Percentiles rank a stretch among this genome's conserved stretches.
These are phyloP conservation scores for Stephania yunnanensis DNA, from an alignment of 164 flowering plant genomes.

Conservation along the genomic window DNA sequence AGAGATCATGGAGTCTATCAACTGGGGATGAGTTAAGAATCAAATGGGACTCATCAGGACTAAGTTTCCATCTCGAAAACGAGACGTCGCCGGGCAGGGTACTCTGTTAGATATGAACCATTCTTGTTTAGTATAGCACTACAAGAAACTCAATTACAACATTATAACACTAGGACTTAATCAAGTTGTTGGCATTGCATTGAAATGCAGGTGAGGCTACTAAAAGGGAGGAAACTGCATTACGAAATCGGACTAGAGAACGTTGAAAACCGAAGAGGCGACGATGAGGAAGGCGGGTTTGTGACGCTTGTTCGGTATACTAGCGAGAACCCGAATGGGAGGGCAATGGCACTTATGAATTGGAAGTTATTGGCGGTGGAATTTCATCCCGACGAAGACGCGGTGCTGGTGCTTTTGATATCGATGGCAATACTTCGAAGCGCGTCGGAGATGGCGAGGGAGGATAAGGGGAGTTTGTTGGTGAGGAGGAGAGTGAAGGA, in stretches of 20 bases:
- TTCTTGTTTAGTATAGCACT: background rate
- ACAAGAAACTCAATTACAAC: too few species aligned
- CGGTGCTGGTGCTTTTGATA: slow-evolving; percentile 55
- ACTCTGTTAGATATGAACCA: background rate
- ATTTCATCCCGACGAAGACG: slow-evolving; percentile 82
- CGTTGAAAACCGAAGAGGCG: slow-evolving; percentile 25
- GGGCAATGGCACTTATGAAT: slow-evolving; percentile 78
- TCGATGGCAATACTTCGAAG: slow-evolving; percentile 64
- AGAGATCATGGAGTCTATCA: slow-evolving; percentile 67
- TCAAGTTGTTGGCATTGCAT: slow-evolving; percentile 20
- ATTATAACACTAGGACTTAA: too few species aligned
- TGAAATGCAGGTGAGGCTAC: slow-evolving; percentile 51
- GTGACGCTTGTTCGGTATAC: slow-evolving; percentile 66
- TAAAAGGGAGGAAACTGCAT: slow-evolving; percentile 69
- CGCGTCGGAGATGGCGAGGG: slow-evolving; percentile 51
- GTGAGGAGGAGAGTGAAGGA: slow-evolving; percentile 68
- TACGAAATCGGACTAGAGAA: slow-evolving; percentile 26
- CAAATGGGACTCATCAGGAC: slow-evolving; percentile 36
- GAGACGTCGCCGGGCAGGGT: slow-evolving; percentile 15
- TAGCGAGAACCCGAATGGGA: slow-evolving; percentile 62
- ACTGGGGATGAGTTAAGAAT: slow-evolving; percentile 66
- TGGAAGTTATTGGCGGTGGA: slow-evolving; percentile 77
- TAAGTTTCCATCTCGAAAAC: slow-evolving; percentile 41
- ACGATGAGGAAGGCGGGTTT: slow-evolving; percentile 57
- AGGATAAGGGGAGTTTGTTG: slow-evolving; percentile 66